phyloP scores from a whole-genome alignment of 352 stramenopile genomes.

The Globisporangium radiosum region DNA sequence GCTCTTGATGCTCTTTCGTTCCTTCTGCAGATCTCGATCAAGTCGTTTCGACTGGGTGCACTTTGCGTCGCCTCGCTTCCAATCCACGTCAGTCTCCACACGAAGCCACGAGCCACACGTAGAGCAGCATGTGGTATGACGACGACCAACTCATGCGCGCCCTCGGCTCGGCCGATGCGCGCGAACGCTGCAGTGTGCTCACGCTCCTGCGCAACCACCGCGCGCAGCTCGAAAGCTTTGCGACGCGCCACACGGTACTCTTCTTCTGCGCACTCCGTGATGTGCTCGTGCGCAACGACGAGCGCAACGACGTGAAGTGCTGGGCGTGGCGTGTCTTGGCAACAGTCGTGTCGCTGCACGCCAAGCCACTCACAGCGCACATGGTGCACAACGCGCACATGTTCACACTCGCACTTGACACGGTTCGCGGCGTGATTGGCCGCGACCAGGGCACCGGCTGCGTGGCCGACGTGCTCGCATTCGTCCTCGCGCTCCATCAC shows the following conservation, averaged over 20 bases:
- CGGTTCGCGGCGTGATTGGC: background rate
- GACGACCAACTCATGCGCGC: conserved; percentile 1
- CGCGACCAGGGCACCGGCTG: background rate
- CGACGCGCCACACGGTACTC: conserved; percentile 1
- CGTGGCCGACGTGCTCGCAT: conserved; percentile 3
- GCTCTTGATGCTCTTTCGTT: background rate
- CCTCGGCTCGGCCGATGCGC: background rate
- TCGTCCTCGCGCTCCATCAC: conserved; percentile 1
- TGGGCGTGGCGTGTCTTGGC: background rate
- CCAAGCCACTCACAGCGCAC: background rate
- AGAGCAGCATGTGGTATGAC: background rate
- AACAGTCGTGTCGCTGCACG: background rate
- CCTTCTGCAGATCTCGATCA: no score
- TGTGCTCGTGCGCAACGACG: background rate
- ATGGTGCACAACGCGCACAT: conserved; percentile 1
- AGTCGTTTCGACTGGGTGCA: no score
- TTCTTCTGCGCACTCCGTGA: background rate
- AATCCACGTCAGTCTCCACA: no score
- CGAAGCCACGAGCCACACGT: no score
- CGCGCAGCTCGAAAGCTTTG: background rate
- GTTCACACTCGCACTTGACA: conserved; percentile 1
- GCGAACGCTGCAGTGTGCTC: background rate
- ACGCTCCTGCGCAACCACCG: conserved; percentile 2
- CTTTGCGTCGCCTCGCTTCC: no score
- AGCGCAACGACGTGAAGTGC: background rate